Evolutionary conservation across 169 alveolate genomes (phyloP).

Genomic region (Plasmodium adleri): DNA sequence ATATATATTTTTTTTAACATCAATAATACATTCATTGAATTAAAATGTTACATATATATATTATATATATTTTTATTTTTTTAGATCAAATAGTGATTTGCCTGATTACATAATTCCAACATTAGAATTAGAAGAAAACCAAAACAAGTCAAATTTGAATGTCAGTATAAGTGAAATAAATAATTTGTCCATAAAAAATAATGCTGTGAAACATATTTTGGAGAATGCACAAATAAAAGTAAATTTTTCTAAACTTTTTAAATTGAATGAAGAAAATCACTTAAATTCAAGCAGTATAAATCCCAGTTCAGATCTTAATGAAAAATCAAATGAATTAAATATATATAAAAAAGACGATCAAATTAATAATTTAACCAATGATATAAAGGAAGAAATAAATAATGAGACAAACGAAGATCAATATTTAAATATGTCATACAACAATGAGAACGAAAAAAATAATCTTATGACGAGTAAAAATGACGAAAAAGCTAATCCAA

Average conservation of each 20-base stretch:
- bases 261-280: conserved; percentile 22
- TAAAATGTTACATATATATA: too few species aligned
- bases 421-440: neutral
- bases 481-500: conserved; percentile 42
- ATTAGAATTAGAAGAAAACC: conserved; percentile 51
- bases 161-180: conserved; percentile 40
- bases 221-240: conserved; percentile 41
- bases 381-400: neutral
- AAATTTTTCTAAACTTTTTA: conserved; percentile 31
- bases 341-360: conserved; percentile 31
- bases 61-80: neutral
- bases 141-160: conserved; percentile 7
- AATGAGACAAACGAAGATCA: neutral
- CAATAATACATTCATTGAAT: too few species aligned
- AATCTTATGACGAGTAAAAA: conserved; percentile 21
- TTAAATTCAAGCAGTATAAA: conserved; percentile 12
- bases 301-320: conserved; percentile 8
- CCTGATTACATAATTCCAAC: conserved; percentile 49
- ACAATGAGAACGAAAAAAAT: conserved; percentile 17
- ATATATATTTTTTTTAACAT: neutral
- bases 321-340: conserved; percentile 29
- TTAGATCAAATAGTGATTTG: conserved; percentile 48
- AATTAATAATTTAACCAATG: neutral
- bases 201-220: conserved; percentile 23
- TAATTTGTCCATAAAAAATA: conserved; percentile 41